Evolutionary conservation across 352 stramenopile species (phyloP), one percentile per base, ranked within the genome.

Genomic region (Phytophthora chlamydospora): DNA sequence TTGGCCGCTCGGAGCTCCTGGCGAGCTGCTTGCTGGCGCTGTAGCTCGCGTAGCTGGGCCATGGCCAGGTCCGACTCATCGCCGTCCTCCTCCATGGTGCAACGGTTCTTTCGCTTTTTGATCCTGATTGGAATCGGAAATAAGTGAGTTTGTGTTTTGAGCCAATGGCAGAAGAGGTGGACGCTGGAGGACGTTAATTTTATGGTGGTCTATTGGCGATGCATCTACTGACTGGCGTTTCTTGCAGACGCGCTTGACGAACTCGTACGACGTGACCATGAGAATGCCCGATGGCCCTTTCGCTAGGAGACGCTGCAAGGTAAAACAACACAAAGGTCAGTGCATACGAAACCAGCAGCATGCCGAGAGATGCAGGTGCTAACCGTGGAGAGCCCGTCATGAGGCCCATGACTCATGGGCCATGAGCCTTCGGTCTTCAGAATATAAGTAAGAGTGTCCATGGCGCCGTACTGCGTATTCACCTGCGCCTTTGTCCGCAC

Each of bases 181-280:
- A n/a, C n/a, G n/a, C n/a, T n/a, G n/a, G n/a, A n/a, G n/a, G n/a
- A n/a, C n/a, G n/a, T n/a, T n/a, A n/a, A n/a, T n/a, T n/a, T n/a
- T n/a, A n/a, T n/a, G n/a, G n/a, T n/a, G n/a, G n/a, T n/a, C n/a
- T n/a, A n/a, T n/a, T n/a, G n/a, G n/a, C n/a, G n/a, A n/a, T n/a
- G n/a, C n/a, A n/a, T n/a, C n/a, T n/a, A n/a, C n/a, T n/a, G n/a
- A n/a, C n/a, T n/a, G n/a, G n/a, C n/a, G 71, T 59, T 86, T 93
- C 49, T 79, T 75, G 19, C 83, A 91, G 66, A 91, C 79, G 54
- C 88, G 85, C 78, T 96, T 96, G 48, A 96, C 84, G 45, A 96
- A 91, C 71, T 96, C 89, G 70, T 96, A 96, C 19, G 89, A 92
- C 12, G 89, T 87, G 47, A 96, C 84, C 63, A 96, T 78, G 29